phyloP scores from a whole-genome alignment of 441 rosid species.

The Brassica balearica region DNA sequence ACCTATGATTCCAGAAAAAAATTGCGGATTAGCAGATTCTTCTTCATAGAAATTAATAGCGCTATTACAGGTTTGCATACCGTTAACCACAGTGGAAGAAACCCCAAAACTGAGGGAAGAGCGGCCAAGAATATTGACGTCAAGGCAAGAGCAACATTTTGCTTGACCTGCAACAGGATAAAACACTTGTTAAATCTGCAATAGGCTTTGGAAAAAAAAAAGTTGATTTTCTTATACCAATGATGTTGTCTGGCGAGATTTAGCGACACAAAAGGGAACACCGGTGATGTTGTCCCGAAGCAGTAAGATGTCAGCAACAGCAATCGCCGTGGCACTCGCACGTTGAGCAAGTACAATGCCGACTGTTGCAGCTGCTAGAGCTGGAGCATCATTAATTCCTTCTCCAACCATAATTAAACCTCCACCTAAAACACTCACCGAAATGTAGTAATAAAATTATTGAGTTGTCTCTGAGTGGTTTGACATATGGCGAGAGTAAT shows the following conservation, averaged over 20 bases:
- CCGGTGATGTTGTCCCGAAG: conserved; percentile 76
- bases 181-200: conserved; percentile 11
- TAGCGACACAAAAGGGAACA: conserved; percentile 86
- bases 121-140: conserved; percentile 77
- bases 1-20: conserved; percentile 52
- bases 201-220: background rate
- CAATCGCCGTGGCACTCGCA: conserved; percentile 95
- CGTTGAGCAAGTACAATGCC: conserved; percentile 97
- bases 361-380: conserved; percentile 92
- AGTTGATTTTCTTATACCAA: conserved; percentile 48
- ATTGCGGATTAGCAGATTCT: background rate
- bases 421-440: conserved; percentile 64
- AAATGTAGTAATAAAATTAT: conserved; percentile 22
- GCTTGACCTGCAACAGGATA: conserved; percentile 69
- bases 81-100: conserved; percentile 90
- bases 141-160: conserved; percentile 83
- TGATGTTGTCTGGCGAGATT: conserved; percentile 83
- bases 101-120: conserved; percentile 79
- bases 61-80: conserved; percentile 46
- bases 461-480: background rate
- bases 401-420: conserved; percentile 95
- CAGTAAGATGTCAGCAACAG: conserved; percentile 84
- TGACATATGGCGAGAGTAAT: conserved; percentile 1
- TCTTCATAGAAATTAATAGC: conserved; percentile 2
- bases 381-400: conserved; percentile 97